Evolutionary conservation across 2,329 filamentous ascomycete genomes (phyloP).

Genomic region (Fusarium robinianum): DNA sequence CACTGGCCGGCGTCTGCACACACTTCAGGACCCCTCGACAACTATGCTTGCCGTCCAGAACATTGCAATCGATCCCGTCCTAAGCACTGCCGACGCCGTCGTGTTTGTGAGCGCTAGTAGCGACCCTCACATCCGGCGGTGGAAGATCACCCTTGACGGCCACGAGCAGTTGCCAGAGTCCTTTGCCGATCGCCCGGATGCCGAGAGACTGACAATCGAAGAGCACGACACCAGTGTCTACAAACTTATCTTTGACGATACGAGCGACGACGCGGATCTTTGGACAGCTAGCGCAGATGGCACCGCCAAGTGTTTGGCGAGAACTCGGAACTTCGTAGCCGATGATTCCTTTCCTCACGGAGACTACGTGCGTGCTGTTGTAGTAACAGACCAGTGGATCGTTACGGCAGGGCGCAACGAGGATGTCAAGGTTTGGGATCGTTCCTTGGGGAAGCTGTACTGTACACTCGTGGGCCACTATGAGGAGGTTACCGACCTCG

Average conservation of each 20-base stretch:
- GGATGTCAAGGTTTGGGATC: conserved; percentile 88
- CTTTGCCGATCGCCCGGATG: conserved; percentile 46
- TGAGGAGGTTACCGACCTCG: conserved; percentile 86
- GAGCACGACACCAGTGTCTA: conserved; percentile 93
- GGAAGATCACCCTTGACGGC: conserved; percentile 62
- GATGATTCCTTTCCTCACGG: conserved; percentile 79
- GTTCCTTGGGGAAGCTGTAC: conserved; percentile 70
- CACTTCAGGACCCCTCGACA: conserved; percentile 72
- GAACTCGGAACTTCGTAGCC: conserved; percentile 68
- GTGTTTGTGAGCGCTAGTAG: conserved; percentile 80
- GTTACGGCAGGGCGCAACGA: conserved; percentile 91
- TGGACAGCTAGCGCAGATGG: conserved; percentile 96
- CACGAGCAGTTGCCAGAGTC: conserved; percentile 60
- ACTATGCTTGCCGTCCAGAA: conserved; percentile 79
- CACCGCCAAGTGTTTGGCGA: conserved; percentile 77
- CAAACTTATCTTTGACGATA: conserved; percentile 71
- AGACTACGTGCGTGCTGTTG: conserved; percentile 86
- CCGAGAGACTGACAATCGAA: conserved; percentile 60
- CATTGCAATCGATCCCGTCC: conserved; percentile 73
- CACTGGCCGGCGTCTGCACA: conserved; percentile 71
- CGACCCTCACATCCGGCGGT: conserved; percentile 78
- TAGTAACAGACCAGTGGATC: conserved; percentile 75
- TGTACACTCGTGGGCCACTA: conserved; percentile 82
- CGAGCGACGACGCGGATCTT: conserved; percentile 68
- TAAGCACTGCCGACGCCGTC: conserved; percentile 54